Percentiles rank a stretch among this genome's conserved stretches.
These are phyloP conservation scores for Kluyveromyces marxianus DNA, from an alignment of 1,139 yeast genomes.

Conservation along the genomic window DNA sequence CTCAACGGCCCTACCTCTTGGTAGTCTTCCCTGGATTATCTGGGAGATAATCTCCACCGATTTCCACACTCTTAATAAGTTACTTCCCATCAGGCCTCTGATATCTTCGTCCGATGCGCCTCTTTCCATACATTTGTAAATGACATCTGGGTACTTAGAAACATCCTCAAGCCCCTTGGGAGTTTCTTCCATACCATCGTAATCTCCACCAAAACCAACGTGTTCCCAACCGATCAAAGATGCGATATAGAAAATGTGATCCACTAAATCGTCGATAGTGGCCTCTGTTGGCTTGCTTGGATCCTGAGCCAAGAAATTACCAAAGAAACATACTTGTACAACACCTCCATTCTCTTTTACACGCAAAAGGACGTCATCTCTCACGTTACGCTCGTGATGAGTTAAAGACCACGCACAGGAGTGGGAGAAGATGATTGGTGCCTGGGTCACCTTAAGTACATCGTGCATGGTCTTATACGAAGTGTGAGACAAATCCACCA, in stretches of 20 bases:
- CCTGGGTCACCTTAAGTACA: constrained; percentile 34
- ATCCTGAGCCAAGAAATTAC: constrained; percentile 33
- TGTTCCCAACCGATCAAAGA: constrained; percentile 46
- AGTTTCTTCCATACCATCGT: constrained; percentile 44
- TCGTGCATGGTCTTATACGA: constrained; percentile 45
- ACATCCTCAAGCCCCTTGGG: constrained; percentile 48
- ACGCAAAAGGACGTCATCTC: constrained; percentile 38
- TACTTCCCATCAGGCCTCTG: constrained; percentile 40
- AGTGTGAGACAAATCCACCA: constrained; percentile 49
- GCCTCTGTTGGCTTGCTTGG: constrained; percentile 20
- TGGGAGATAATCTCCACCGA: constrained; percentile 36
- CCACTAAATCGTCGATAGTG: constrained; percentile 43
- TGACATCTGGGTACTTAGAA: constrained; percentile 45
- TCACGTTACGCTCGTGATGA: constrained; percentile 41
- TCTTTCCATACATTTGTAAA: constrained; percentile 36
- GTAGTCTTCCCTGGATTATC: constrained; percentile 15
- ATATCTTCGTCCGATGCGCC: constrained; percentile 40
- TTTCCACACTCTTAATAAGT: constrained; percentile 44
- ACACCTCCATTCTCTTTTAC: constrained; percentile 43
- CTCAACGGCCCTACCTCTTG: constrained; percentile 30
- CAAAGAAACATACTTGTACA: constrained; percentile 42
- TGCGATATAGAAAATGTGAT: constrained; percentile 39
- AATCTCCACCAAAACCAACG: constrained; percentile 49
- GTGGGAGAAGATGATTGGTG: constrained; percentile 48
- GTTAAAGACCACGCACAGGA: constrained; percentile 39